Evolutionary conservation across 140 eudicot species (phyloP).

Genomic region (Senecio squalidus): DNA sequence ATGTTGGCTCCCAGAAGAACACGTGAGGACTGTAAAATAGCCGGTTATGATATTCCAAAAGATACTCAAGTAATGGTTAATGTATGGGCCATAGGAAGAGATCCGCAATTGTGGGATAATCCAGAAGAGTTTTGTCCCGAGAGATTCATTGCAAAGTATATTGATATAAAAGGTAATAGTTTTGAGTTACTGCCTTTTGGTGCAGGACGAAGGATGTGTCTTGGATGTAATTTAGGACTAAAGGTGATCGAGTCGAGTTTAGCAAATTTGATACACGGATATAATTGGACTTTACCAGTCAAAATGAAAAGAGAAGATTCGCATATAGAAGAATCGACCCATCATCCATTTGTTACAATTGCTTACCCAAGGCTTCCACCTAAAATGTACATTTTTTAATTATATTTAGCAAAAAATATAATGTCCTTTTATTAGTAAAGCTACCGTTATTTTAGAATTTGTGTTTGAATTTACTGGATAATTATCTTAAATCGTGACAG

Average conservation of each 20-base stretch:
- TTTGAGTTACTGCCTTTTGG: neutral
- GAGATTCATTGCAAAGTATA: constrained; percentile 35
- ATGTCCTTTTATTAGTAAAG: too few species aligned
- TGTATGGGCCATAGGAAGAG: constrained; percentile 52
- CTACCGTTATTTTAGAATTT: too few species aligned
- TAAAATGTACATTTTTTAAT: constrained; percentile 23
- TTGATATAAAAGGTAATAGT: constrained; percentile 41
- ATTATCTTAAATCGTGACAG: too few species aligned
- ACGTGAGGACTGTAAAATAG: constrained; percentile 43
- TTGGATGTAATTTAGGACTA: constrained; percentile 25
- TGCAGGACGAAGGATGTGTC: constrained; percentile 26
- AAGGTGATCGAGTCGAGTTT: constrained; percentile 21
- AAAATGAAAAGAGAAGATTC: constrained; percentile 28
- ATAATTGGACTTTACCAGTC: constrained; percentile 44
- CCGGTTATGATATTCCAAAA: constrained; percentile 45
- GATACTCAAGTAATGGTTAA: constrained; percentile 47
- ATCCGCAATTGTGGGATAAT: constrained; percentile 46
- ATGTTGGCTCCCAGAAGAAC: constrained; percentile 45
- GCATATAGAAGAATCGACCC: constrained; percentile 60
- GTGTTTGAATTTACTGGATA: too few species aligned
- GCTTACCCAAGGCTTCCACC: constrained; percentile 42
- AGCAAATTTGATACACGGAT: constrained; percentile 34
- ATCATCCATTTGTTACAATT: constrained; percentile 41
- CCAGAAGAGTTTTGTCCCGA: constrained; percentile 45
- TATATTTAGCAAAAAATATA: too few species aligned